Evolutionary conservation across 2,329 filamentous ascomycete species (phyloP).

Genomic region (Zarea fungicola): DNA sequence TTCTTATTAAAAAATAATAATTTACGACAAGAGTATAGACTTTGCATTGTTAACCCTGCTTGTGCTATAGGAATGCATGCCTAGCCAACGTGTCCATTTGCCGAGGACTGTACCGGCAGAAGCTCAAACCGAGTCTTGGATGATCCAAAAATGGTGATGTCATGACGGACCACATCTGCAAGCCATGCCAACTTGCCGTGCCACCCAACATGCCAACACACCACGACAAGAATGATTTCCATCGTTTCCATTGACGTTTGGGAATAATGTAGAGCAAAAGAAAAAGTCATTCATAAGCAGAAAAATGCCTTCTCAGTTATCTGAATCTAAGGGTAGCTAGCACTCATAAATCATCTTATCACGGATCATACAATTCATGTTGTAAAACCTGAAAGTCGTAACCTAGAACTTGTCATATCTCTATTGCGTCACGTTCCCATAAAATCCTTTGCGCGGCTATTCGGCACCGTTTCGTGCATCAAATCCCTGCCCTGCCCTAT

Average conservation of each 20-base stretch:
- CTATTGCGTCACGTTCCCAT: neutral
- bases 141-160: conserved; percentile 10
- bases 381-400: neutral
- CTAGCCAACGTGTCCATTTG: too few relatives aligned
- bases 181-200: neutral
- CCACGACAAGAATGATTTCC: too few relatives aligned
- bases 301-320: conserved; percentile 6
- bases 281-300: conserved; percentile 1
- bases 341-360: conserved; percentile 6
- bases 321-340: neutral
- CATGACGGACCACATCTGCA: conserved; percentile 7
- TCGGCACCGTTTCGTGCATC: conserved; percentile 2
- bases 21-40: neutral
- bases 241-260: too few relatives aligned
- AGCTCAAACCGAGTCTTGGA: neutral
- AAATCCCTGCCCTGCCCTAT: neutral
- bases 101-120: neutral
- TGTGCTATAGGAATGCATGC: too few relatives aligned
- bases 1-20: neutral
- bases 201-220: neutral
- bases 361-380: neutral
- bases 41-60: too few relatives aligned
- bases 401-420: neutral
- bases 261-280: neutral
- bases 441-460: neutral